Percentiles rank a stretch among this genome's conserved stretches.
These are phyloP conservation scores for Fusarium bulbicola DNA, from an alignment of 2,329 filamentous ascomycete species.

Conservation along the genomic window DNA sequence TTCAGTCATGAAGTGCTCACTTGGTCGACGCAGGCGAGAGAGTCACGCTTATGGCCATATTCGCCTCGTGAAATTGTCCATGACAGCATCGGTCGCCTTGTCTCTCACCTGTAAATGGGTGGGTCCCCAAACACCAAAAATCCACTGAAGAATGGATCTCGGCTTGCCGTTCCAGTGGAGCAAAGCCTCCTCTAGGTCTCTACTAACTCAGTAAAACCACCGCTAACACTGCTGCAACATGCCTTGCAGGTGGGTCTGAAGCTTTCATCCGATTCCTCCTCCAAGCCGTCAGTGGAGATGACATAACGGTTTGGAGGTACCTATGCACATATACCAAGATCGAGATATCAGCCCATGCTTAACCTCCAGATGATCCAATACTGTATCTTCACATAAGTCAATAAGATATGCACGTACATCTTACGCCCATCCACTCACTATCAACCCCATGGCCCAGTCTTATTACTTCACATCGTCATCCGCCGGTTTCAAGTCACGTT, in stretches of 20 bases:
- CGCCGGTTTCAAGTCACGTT: slow-evolving; percentile 34
- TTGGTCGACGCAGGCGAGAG: slow-evolving; percentile 24
- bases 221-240: not conserved
- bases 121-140: slow-evolving; percentile 3
- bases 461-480: slow-evolving; percentile 23
- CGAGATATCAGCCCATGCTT: slow-evolving; percentile 28
- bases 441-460: slow-evolving; percentile 6
- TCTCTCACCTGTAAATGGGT: slow-evolving; percentile 22
- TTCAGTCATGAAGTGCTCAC: slow-evolving; percentile 10
- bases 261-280: not conserved
- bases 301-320: not conserved
- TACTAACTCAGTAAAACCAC: not conserved
- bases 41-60: slow-evolving; percentile 21
- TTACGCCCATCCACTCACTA: not conserved
- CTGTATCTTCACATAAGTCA: not conserved
- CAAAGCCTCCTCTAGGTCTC: not conserved
- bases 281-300: not conserved
- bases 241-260: slow-evolving; percentile 27
- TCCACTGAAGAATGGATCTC: slow-evolving; percentile 25
- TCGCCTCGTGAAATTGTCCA: slow-evolving; percentile 28
- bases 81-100: slow-evolving; percentile 31
- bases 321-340: not conserved
- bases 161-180: slow-evolving; percentile 18
- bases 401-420: not conserved
- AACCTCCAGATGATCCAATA: slow-evolving; percentile 19